phyloP scores from a whole-genome alignment of 768 basidiomycete genomes.

The Leccinellum albellum region DNA sequence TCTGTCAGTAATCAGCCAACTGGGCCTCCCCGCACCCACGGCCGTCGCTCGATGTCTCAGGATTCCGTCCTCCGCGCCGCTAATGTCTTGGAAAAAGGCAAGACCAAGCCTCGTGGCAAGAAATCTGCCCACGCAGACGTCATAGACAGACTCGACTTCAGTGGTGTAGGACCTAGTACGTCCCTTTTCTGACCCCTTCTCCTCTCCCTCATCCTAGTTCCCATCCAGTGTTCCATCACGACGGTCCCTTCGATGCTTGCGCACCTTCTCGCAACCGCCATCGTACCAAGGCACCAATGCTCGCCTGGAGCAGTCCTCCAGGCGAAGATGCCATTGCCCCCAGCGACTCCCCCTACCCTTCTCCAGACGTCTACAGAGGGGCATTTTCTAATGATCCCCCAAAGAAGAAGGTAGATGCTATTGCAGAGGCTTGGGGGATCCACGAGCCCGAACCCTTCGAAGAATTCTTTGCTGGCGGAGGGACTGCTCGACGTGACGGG shows the following conservation, averaged over 20 bases:
- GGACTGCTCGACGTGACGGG: slow-evolving; percentile 45
- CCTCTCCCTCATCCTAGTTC: slow-evolving; percentile 1
- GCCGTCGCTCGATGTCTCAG: slow-evolving; percentile 48
- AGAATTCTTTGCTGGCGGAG: slow-evolving; percentile 83
- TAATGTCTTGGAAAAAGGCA: slow-evolving; percentile 43
- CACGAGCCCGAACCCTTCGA: slow-evolving; percentile 90
- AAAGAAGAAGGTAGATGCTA: slow-evolving; percentile 84
- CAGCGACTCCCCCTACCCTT: slow-evolving; percentile 48
- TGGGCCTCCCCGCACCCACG: slow-evolving; percentile 24
- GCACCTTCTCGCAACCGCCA: slow-evolving; percentile 86
- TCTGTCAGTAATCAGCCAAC: slow-evolving; percentile 21
- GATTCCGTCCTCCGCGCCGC: slow-evolving; percentile 42
- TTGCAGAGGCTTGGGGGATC: slow-evolving; percentile 91
- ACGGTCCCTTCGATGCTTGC: slow-evolving; percentile 89
- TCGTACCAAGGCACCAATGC: slow-evolving; percentile 76
- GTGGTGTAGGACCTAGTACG: slow-evolving; percentile 81
- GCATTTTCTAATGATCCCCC: slow-evolving; percentile 53
- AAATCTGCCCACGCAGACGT: slow-evolving; percentile 86
- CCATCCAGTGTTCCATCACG: slow-evolving; percentile 80
- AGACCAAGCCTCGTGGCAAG: slow-evolving; percentile 49
- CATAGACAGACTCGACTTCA: slow-evolving; percentile 85
- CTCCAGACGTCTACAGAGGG: slow-evolving; percentile 37
- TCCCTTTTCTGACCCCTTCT: slow-evolving; percentile 17
- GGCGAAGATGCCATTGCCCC: slow-evolving; percentile 42
- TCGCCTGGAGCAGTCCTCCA: slow-evolving; percentile 57